Evolutionary conservation across 805 yeast genomes (phyloP), one percentile per base, ranked within the genome.

Genomic region (Candida methanosorbosa): DNA sequence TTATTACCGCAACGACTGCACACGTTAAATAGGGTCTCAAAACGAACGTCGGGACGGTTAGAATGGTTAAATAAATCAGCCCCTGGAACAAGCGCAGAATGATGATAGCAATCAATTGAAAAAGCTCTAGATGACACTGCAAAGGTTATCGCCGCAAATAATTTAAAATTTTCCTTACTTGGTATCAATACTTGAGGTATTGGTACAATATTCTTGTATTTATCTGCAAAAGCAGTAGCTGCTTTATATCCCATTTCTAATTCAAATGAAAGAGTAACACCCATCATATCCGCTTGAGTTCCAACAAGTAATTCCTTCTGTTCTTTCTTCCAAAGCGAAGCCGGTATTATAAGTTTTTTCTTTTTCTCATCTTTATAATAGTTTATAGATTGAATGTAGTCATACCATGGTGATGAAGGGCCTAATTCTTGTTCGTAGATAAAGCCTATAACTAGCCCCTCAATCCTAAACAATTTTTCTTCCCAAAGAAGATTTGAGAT

Each of bases 31-130:
- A 66, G 40, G 4, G 78, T 61, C 38, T 75, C 81, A 49, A 86
- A 84, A 55, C 78, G 80, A 9, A 78, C 86, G 44, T 72, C 66
- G 40, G 83, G 87, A n/a, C n/a, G n/a, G n/a, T n/a, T n/a, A 28
- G 61, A 52, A 50, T 87, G 96, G 45, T 88, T 88, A 59, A 87
- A 85, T 24, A 90, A 60, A 57, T 88, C 95, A 0, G 96, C 97
- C 13, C 87, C 84, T 0, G 97, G 96, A 18, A 88, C 95, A 33
- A 90, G 60, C 0, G 83, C 85, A 21, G 79, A 64, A 22, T 77
- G 82, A 46, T 81, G 85, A 50, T 56, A 87, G 33, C 66, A 66
- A 54, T 90, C 97, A 20, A 88, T 73, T 27, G 76, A 78, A 53
- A 90, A 88, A 1, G 88, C 87, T 40, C 96, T 67, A 1, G 92